These are phyloP conservation scores for Corymbia maculata DNA, from an alignment of 345 rosid species.

Conservation along the genomic window DNA sequence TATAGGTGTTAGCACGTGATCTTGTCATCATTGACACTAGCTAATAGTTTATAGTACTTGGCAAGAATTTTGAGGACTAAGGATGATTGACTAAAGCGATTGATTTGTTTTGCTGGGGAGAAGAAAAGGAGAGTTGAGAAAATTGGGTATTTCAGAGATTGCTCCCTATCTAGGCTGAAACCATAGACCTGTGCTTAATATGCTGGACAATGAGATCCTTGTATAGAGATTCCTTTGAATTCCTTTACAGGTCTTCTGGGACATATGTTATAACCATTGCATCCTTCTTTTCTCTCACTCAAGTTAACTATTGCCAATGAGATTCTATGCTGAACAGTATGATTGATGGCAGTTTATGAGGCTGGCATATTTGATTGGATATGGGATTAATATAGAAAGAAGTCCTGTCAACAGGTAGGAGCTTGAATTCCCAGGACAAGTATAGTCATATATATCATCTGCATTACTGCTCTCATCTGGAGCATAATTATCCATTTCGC, in stretches of 20 bases:
- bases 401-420: constrained; percentile 90
- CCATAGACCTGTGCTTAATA: background rate
- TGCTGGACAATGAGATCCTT: background rate
- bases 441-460: background rate
- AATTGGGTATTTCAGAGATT: background rate
- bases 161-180: background rate
- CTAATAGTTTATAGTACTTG: background rate
- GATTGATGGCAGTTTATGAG: constrained; percentile 72
- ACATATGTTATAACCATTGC: background rate
- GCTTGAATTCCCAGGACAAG: background rate
- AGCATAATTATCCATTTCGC: background rate
- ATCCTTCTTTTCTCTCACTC: background rate
- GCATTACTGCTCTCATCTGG: background rate
- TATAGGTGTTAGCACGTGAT: background rate
- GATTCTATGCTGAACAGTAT: background rate
- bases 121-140: background rate
- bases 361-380: constrained; percentile 88
- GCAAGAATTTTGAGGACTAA: background rate
- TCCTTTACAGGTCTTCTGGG: background rate
- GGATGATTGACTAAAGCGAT: background rate
- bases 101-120: background rate
- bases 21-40: background rate
- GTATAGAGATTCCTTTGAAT: background rate
- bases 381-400: constrained; percentile 81
- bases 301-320: background rate